Evolutionary conservation across 495 filamentous ascomycete species (phyloP), one percentile per base, ranked within the genome.

Genomic region (Aspergillus indologenus): DNA sequence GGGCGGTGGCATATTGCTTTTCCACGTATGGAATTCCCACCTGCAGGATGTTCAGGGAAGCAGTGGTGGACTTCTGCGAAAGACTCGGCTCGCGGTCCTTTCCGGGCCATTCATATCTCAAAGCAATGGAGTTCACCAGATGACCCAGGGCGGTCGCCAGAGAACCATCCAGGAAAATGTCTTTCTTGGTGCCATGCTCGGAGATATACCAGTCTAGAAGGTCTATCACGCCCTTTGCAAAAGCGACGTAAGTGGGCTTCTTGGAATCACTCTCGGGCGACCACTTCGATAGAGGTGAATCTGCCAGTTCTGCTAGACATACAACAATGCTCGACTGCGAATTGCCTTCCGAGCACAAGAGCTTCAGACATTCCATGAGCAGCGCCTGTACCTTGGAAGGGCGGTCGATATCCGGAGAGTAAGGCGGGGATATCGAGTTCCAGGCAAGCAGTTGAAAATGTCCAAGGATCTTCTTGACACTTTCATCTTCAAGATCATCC

Each of bases 321-420:
- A 76, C 72, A 53, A 95, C 80, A 56, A 96, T 76, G 4, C 83
- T 79, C 6, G 86, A 79, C 20, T 92, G 85, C 0, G 87, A 86
- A 1, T 83, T 85, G 5, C 78, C 71, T 21, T 87, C 89, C 2
- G 82, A 83, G 26, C 87, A 86, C 17, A 96, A 81, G 44, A 82
- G 79, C 63, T 86, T 87, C 43, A 95, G 75, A 43, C 83, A 86
- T 21, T 90, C 85, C 15, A 94, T 71, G 17, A 93, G 85, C 61
- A 87, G 78, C 12, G 71, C 81, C 67, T 98, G 94, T 8, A 98
- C 70, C 9, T 84, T 81, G 1, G 92, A 96, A 58, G 89, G 79
- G 56, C 85, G 85, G 53, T 96, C 92, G n/a, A 91, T 77, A 72
- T 97, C 94, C 34, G 84, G 85, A 34, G 89, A 86, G 65, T 96